Evolutionary conservation across 1,284 basidiomycete species (phyloP), one percentile per base, ranked within the genome.

Genomic region (Trichosporon sp.): DNA sequence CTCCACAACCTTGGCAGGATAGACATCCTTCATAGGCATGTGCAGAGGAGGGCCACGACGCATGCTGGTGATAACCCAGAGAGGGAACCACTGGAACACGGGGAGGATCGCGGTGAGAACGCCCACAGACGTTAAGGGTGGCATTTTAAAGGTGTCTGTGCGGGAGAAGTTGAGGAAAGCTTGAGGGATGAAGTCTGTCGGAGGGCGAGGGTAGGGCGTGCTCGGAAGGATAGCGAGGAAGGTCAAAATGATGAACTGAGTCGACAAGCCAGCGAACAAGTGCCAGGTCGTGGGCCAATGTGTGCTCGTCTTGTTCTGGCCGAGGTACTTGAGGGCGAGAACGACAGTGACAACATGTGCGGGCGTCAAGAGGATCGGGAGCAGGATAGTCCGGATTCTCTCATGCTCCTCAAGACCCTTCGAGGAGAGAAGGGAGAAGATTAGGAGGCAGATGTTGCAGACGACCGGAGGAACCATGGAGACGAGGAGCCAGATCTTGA

Each of bases 11-110:
- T 92, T 92, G 67, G 90, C 86, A 0, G 90, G 89, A 79, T 94
- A 95, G 51, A 95, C 90, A 14, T 85, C 85, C 64, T 88, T 86
- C 6, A 89, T 86, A 0, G 91, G 91, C 76, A 89, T 91, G 78
- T 92, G 89, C 32, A 94, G 85, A 2, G 86, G 83, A 0, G 94
- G 94, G 0, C 92, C 92, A 48, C 88, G 86, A 1, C 90, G 90
- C 2, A 89, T 90, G 0, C 87, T 89, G 65, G 88, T 85, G 7
- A 87, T 85, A 37, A 91, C 75, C 35, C 87, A 69, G 68, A 86
- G 84, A 0, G 87, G 84, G n/a, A 87, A 69, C 19, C 86, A 74
- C 73, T 90, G 89, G 6, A 91, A 81, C 0, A 81, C 81, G 4
- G 90, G 79, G 1, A 86, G 70, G 21, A 71, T 11, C 16, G 67